phyloP scores from a whole-genome alignment of 306 rosid genomes.

The Vigna angularis region DNA sequence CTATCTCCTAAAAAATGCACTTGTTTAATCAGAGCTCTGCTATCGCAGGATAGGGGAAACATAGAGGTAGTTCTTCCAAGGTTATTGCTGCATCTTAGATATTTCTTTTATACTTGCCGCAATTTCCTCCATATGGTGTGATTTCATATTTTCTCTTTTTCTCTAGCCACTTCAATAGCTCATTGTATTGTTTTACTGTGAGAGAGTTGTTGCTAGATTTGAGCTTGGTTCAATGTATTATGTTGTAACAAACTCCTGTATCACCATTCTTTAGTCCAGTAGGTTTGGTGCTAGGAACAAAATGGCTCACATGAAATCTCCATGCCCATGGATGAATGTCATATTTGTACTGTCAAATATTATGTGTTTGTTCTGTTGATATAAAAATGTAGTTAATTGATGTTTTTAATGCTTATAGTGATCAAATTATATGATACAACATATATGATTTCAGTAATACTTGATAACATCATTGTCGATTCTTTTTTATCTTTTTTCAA shows the following conservation, averaged over 20 bases:
- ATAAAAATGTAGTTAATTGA: conserved; percentile 14
- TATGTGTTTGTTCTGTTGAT: background rate
- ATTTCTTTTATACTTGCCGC: background rate
- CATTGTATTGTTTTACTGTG: background rate
- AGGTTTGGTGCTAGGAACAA: background rate
- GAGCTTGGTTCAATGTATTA: conserved; percentile 17
- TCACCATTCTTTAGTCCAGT: conserved; percentile 10
- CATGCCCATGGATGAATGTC: background rate
- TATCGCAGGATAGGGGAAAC: background rate
- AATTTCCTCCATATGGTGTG: background rate
- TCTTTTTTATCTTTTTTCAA: too few species aligned
- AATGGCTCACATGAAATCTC: conserved; percentile 8
- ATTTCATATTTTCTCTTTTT: background rate
- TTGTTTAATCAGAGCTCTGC: too few species aligned
- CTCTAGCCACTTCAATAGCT: background rate
- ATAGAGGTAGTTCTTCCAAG: background rate
- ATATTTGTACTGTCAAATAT: conserved; percentile 10
- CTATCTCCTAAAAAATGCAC: too few species aligned
- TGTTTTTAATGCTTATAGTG: conserved; percentile 19
- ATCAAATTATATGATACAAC: conserved; percentile 21
- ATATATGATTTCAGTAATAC: conserved; percentile 4
- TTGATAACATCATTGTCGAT: background rate
- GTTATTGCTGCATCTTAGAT: background rate
- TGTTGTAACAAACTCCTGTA: conserved; percentile 8
- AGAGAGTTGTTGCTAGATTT: conserved; percentile 8